These are phyloP conservation scores for Aspergillus biplanus DNA, from an alignment of 495 filamentous ascomycete genomes.

Conservation along the genomic window DNA sequence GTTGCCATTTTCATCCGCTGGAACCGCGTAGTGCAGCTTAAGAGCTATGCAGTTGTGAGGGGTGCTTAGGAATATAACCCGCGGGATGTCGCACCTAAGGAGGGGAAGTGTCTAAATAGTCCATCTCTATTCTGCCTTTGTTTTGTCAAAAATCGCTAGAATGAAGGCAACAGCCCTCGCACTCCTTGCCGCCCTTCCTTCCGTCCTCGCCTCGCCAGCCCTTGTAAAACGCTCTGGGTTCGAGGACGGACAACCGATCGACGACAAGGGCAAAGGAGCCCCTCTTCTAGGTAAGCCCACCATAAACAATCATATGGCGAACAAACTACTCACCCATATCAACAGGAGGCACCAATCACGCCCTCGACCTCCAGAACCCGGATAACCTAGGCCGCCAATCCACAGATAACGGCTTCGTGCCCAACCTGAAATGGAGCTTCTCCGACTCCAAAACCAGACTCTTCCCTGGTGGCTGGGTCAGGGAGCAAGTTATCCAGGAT, in stretches of 20 bases:
- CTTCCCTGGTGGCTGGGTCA: slow-evolving; percentile 64
- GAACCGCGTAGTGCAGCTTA: no score
- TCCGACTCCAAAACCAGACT: slow-evolving; percentile 63
- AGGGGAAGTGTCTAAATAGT: not conserved
- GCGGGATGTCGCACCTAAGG: not conserved
- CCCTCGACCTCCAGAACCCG: slow-evolving; percentile 58
- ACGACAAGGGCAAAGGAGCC: slow-evolving; percentile 51
- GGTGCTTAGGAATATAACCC: not conserved
- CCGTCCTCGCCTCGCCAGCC: slow-evolving; percentile 30
- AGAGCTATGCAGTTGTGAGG: no score
- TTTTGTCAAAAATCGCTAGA: slow-evolving; percentile 1
- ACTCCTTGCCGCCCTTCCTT: slow-evolving; percentile 23
- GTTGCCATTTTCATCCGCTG: slow-evolving; percentile 4
- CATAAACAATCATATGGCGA: not conserved
- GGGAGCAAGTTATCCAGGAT: slow-evolving; percentile 64
- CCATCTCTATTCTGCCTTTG: not conserved
- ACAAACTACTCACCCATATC: not conserved
- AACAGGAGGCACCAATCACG: slow-evolving; percentile 40
- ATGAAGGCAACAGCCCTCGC: slow-evolving; percentile 28
- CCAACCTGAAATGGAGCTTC: slow-evolving; percentile 69
- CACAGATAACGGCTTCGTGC: slow-evolving; percentile 62
- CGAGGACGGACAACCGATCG: slow-evolving; percentile 54
- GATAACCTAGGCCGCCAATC: slow-evolving; percentile 59
- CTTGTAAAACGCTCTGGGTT: slow-evolving; percentile 41
- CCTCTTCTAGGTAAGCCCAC: slow-evolving; percentile 53